Percentiles rank a stretch among this genome's conserved stretches.
Conservation (phyloP, 495 filamentous ascomycete genomes). For the Penicillium bovifimosum region DNA sequence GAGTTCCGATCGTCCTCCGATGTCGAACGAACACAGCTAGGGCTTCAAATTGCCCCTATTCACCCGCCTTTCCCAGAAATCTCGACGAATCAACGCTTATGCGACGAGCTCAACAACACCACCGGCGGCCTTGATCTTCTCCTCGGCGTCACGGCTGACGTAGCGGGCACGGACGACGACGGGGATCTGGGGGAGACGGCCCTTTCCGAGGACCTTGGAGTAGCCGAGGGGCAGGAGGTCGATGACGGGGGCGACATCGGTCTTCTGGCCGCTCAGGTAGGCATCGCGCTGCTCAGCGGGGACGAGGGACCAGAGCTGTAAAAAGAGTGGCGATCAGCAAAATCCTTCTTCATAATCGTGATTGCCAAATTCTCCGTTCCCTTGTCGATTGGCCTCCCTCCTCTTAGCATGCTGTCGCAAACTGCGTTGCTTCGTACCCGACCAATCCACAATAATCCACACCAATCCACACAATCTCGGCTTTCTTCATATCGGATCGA, state of each 20-base stretch:
- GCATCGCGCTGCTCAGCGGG: slow-evolving; percentile 77
- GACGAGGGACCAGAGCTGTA: slow-evolving; percentile 76
- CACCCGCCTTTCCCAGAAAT: slow-evolving; percentile 28
- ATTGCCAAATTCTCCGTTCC: slow-evolving; percentile 1
- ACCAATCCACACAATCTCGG: background rate
- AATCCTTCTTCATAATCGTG: background rate
- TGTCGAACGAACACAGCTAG: slow-evolving; percentile 29
- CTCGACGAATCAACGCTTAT: slow-evolving; percentile 49
- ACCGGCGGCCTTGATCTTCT: slow-evolving; percentile 92
- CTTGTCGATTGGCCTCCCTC: background rate
- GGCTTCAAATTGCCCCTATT: slow-evolving; percentile 32
- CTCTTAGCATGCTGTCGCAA: background rate
- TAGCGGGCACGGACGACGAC: slow-evolving; percentile 84
- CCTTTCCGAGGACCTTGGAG: slow-evolving; percentile 92
- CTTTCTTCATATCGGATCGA: slow-evolving; percentile 5
- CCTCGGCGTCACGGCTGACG: slow-evolving; percentile 82
- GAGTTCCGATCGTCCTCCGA: slow-evolving; percentile 28
- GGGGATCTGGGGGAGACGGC: slow-evolving; percentile 77
- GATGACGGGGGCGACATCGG: slow-evolving; percentile 82
- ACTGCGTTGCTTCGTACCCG: background rate
- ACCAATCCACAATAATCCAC: background rate
- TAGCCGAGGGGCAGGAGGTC: slow-evolving; percentile 89
- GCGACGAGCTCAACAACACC: slow-evolving; percentile 88
- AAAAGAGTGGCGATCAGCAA: slow-evolving; percentile 19
- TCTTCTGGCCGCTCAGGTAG: slow-evolving; percentile 66